Evolutionary conservation across 2,329 filamentous ascomycete genomes (phyloP).

Genomic region (Colletotrichum costaricense): DNA sequence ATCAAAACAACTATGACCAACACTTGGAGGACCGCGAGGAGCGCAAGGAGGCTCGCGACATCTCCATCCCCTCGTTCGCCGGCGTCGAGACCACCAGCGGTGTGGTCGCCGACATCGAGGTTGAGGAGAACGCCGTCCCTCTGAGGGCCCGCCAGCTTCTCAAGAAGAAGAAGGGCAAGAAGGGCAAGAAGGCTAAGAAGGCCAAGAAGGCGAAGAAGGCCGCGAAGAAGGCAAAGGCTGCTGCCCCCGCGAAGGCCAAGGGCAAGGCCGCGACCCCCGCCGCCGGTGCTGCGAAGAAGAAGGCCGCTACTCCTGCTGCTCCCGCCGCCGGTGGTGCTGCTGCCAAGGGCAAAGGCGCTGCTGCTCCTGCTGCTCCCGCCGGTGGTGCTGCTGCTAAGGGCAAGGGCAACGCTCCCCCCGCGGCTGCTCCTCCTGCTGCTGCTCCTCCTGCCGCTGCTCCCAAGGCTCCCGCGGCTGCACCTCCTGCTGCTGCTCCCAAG

Average conservation of each 20-base stretch:
- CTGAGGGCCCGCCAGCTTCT: conserved; percentile 23
- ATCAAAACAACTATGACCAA: conserved; percentile 23
- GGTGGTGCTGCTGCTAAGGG: conserved; percentile 23
- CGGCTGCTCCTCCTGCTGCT: background rate
- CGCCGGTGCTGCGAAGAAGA: background rate
- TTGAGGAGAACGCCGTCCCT: conserved; percentile 17
- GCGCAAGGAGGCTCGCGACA: conserved; percentile 22
- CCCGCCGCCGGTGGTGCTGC: background rate
- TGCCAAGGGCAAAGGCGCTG: conserved; percentile 16
- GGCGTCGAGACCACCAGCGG: conserved; percentile 28
- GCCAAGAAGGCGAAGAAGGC: conserved; percentile 21
- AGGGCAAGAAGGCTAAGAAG: conserved; percentile 22
- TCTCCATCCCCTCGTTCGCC: conserved; percentile 26
- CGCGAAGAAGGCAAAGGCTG: conserved; percentile 23
- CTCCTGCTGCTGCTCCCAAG: background rate
- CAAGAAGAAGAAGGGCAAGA: conserved; percentile 33
- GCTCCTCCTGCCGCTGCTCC: background rate
- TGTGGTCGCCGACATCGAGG: conserved; percentile 23
- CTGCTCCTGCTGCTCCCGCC: background rate
- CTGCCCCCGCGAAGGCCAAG: conserved; percentile 12
- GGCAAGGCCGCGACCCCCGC: conserved; percentile 8
- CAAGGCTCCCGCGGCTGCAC: background rate
- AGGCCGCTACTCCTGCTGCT: background rate
- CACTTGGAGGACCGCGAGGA: conserved; percentile 25
- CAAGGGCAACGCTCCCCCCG: conserved; percentile 15